Conservation (phyloP, 305 asterid species). For the Rubia balearica region DNA sequence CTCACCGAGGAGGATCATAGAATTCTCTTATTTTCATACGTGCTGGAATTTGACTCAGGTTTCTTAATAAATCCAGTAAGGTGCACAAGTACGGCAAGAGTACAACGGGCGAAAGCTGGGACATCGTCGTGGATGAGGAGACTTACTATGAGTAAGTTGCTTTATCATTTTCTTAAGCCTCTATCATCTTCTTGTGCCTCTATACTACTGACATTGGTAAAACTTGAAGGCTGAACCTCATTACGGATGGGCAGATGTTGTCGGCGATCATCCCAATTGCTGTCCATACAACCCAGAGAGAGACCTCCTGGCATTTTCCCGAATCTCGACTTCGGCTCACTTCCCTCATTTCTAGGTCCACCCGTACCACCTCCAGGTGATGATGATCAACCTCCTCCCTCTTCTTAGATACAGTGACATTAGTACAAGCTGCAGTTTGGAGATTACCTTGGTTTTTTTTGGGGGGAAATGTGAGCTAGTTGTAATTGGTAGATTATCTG, state of each 20-base stretch:
- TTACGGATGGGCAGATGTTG: slow-evolving; percentile 99
- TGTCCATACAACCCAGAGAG: slow-evolving; percentile 76
- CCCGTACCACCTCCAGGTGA: slow-evolving; percentile 30
- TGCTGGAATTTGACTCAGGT: slow-evolving; percentile 4
- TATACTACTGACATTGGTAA: background rate
- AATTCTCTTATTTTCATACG: slow-evolving; percentile 1
- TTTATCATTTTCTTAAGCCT: background rate
- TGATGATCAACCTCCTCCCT: slow-evolving; percentile 36
- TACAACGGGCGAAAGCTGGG: slow-evolving; percentile 98
- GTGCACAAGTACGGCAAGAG: slow-evolving; percentile 98
- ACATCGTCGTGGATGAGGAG: slow-evolving; percentile 89
- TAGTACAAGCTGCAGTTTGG: background rate
- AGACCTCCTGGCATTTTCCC: slow-evolving; percentile 95
- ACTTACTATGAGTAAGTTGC: slow-evolving; percentile 78
- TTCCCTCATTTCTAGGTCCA: slow-evolving; percentile 26
- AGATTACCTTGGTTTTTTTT: background rate
- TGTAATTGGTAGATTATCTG: slow-evolving; percentile 17
- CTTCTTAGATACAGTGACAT: slow-evolving; percentile 19
- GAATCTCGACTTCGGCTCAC: slow-evolving; percentile 61
- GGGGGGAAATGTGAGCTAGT: slow-evolving; percentile 8
- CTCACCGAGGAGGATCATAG: background rate
- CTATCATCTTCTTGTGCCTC: too few species aligned
- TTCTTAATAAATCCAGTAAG: slow-evolving; percentile 40
- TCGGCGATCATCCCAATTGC: slow-evolving; percentile 80
- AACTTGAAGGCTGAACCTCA: slow-evolving; percentile 83